These are phyloP conservation scores for Pyrus communis DNA, from an alignment of 306 rosid species.

Conservation along the genomic window DNA sequence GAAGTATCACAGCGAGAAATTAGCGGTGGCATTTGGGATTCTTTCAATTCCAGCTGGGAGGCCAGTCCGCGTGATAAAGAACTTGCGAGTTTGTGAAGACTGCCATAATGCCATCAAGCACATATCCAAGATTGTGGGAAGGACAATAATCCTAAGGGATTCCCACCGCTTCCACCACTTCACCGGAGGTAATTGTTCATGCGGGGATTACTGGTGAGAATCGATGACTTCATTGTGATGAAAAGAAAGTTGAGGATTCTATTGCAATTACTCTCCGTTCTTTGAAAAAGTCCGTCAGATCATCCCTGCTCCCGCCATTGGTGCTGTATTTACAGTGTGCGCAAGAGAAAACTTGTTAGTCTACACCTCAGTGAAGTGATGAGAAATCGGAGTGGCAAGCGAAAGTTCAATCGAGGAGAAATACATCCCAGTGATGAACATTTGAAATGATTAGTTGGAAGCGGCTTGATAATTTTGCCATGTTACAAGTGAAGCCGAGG, in stretches of 20 bases:
- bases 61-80: conserved; percentile 77
- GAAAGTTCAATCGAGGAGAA: not conserved
- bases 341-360: not conserved
- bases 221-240: not conserved
- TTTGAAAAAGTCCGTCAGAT: not conserved
- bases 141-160: conserved; percentile 70
- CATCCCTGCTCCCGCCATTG: not conserved
- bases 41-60: conserved; percentile 65
- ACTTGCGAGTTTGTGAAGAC: conserved; percentile 77
- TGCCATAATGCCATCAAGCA: conserved; percentile 80
- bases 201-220: conserved; percentile 78
- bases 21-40: conserved; percentile 87
- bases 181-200: conserved; percentile 60
- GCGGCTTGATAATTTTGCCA: not conserved
- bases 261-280: not conserved
- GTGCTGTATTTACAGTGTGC: not conserved
- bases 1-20: conserved; percentile 79
- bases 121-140: conserved; percentile 71
- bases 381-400: not conserved
- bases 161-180: conserved; percentile 89
- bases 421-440: not conserved
- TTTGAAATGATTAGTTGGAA: not conserved
- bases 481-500: not conserved
- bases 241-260: not conserved
- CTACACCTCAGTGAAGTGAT: not conserved